phyloP scores from a whole-genome alignment of 371 early-diverging fungal genomes.

The Sporodiniella umbellata region DNA sequence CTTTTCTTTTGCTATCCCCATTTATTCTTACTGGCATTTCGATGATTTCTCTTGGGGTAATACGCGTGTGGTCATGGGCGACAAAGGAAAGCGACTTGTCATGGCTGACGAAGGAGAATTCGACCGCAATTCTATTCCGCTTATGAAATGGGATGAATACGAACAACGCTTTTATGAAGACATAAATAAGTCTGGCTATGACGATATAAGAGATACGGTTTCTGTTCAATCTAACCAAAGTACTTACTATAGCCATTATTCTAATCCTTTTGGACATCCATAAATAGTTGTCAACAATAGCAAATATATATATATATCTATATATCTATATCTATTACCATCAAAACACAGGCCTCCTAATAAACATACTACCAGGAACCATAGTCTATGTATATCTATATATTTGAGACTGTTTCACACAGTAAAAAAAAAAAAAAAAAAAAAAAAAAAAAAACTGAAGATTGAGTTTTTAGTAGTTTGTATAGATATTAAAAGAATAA shows the following conservation, averaged over 20 bases:
- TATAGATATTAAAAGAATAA: too few relatives aligned
- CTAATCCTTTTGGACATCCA: slow-evolving; percentile 3
- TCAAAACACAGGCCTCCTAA: too few relatives aligned
- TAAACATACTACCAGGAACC: too few relatives aligned
- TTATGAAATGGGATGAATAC: slow-evolving; percentile 89
- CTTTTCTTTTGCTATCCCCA: slow-evolving; percentile 73
- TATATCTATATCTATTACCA: too few relatives aligned
- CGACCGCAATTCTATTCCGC: slow-evolving; percentile 62
- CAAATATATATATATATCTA: too few relatives aligned
- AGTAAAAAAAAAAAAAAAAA: too few relatives aligned
- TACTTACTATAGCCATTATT: slow-evolving; percentile 28
- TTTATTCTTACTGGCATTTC: slow-evolving; percentile 93
- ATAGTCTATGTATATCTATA: too few relatives aligned
- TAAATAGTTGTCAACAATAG: too few relatives aligned
- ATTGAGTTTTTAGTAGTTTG: too few relatives aligned
- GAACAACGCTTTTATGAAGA: slow-evolving; percentile 50
- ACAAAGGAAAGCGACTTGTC: slow-evolving; percentile 65
- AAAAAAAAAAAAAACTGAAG: too few relatives aligned
- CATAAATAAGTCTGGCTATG: slow-evolving; percentile 7
- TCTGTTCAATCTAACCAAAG: slow-evolving; percentile 33
- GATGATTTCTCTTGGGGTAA: slow-evolving; percentile 98
- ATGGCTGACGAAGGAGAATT: slow-evolving; percentile 62
- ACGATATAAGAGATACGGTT: slow-evolving; percentile 28
- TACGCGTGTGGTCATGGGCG: slow-evolving; percentile 83
- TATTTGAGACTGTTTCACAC: too few relatives aligned